Evolutionary conservation across 495 filamentous ascomycete genomes (phyloP).

Genomic region (Lasiosphaeriaceae sp.): DNA sequence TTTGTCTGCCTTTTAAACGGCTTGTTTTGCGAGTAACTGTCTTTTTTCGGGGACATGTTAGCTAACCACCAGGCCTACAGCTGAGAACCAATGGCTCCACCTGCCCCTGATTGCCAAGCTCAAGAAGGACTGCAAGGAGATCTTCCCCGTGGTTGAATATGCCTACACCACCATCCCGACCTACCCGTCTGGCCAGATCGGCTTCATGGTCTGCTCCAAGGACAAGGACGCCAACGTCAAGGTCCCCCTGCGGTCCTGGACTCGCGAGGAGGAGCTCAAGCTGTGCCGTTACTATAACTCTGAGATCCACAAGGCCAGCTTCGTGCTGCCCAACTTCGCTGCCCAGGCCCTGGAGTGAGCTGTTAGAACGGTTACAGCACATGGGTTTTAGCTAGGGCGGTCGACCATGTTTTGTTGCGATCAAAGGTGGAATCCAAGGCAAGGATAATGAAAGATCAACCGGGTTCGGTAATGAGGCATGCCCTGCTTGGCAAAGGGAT

Average conservation of each 20-base stretch:
- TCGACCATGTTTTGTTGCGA: neutral
- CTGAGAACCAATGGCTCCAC: slow-evolving; percentile 99
- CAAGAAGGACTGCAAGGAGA: slow-evolving; percentile 92
- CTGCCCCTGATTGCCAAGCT: slow-evolving; percentile 83
- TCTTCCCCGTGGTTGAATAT: slow-evolving; percentile 97
- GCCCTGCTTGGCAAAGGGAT: neutral
- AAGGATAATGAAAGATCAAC: neutral
- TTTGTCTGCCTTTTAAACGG: neutral
- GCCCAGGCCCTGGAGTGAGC: slow-evolving; percentile 64
- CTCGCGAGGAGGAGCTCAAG: slow-evolving; percentile 83
- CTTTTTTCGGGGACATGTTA: neutral
- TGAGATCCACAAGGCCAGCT: slow-evolving; percentile 90
- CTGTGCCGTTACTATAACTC: slow-evolving; percentile 93
- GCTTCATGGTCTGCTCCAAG: slow-evolving; percentile 99
- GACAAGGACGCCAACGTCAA: slow-evolving; percentile 77
- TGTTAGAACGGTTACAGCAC: neutral
- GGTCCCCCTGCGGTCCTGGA: slow-evolving; percentile 75
- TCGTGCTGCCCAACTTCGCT: slow-evolving; percentile 90
- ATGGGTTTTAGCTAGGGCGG: too few species aligned
- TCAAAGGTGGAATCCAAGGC: neutral
- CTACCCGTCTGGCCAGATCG: slow-evolving; percentile 98
- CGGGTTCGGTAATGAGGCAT: neutral
- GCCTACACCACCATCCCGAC: slow-evolving; percentile 99
- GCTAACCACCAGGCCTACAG: slow-evolving; percentile 46
- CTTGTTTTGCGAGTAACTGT: neutral